phyloP scores from a whole-genome alignment of 495 filamentous ascomycete genomes.

The Podospora australis region DNA sequence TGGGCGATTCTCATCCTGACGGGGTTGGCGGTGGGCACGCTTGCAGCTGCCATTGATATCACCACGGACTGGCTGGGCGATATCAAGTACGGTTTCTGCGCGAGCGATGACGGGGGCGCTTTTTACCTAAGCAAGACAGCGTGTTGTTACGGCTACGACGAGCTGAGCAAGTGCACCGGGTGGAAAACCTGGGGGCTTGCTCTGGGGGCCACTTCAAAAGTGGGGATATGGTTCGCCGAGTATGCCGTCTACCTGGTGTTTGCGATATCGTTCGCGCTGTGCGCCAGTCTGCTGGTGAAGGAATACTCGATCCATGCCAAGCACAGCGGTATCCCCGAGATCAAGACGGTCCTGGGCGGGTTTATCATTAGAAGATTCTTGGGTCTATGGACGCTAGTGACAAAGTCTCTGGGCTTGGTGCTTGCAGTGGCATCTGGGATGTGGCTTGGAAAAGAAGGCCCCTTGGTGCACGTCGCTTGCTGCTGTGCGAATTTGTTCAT shows the following conservation, averaged over 20 bases:
- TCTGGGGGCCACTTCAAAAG: slow-evolving; percentile 55
- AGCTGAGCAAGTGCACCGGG: slow-evolving; percentile 65
- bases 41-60: slow-evolving; percentile 86
- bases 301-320: slow-evolving; percentile 82
- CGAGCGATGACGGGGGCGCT: slow-evolving; percentile 65
- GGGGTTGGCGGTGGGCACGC: slow-evolving; percentile 70
- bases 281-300: slow-evolving; percentile 73
- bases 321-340: slow-evolving; percentile 96
- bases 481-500: slow-evolving; percentile 95
- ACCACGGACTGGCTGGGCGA: slow-evolving; percentile 93
- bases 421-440: slow-evolving; percentile 91
- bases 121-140: slow-evolving; percentile 89
- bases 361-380: slow-evolving; percentile 91
- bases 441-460: slow-evolving; percentile 98
- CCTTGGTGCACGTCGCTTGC: slow-evolving; percentile 93
- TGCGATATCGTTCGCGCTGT: slow-evolving; percentile 75
- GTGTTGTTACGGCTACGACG: slow-evolving; percentile 88
- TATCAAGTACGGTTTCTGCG: slow-evolving; percentile 87
- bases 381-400: slow-evolving; percentile 85
- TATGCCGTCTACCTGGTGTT: slow-evolving; percentile 80
- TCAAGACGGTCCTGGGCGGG: slow-evolving; percentile 92
- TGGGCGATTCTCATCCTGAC: slow-evolving; percentile 77
- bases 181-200: slow-evolving; percentile 84
- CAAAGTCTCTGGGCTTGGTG: slow-evolving; percentile 88
- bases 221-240: slow-evolving; percentile 71